A percentile compares a stretch with the other conserved stretches of the same genome.
These are phyloP conservation scores for Trichaptum fuscoviolaceum DNA, from an alignment of 768 basidiomycete genomes.

Conservation along the genomic window DNA sequence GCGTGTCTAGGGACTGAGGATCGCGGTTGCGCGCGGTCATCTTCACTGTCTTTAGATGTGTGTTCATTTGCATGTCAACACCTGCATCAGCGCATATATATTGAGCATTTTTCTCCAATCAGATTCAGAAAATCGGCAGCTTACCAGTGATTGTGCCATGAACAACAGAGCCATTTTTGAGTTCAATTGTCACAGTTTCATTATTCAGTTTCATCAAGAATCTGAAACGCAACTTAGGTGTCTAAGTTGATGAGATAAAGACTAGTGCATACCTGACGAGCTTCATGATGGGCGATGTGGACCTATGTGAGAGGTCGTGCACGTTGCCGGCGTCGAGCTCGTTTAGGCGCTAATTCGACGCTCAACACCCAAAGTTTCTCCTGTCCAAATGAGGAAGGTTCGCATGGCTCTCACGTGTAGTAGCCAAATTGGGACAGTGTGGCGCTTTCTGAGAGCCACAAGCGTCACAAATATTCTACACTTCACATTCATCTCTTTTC, in stretches of 20 bases:
- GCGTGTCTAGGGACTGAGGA: conserved; percentile 77
- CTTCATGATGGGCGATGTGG: conserved; percentile 52
- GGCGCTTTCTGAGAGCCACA: neutral
- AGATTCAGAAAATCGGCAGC: conserved; percentile 19
- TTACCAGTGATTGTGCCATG: conserved; percentile 96
- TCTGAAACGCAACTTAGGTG: conserved; percentile 34
- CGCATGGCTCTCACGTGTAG: neutral
- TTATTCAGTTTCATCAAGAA: conserved; percentile 99
- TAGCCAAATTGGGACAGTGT: neutral
- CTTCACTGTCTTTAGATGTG: conserved; percentile 95
- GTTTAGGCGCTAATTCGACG: neutral
- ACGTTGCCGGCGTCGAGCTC: conserved; percentile 1
- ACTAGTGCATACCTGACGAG: conserved; percentile 60
- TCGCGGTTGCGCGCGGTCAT: conserved; percentile 91
- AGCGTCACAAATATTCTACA: neutral
- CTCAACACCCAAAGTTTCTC: neutral
- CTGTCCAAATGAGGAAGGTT: neutral
- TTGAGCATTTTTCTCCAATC: conserved; percentile 7
- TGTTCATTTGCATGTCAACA: conserved; percentile 99
- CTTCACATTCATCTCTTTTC: neutral
- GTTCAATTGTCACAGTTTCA: conserved; percentile 96
- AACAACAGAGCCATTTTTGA: conserved; percentile 94
- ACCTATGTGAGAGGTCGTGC: neutral
- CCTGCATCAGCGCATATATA: conserved; percentile 41
- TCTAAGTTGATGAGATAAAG: conserved; percentile 7